Conservation (phyloP, 305 asterid species). For the Fraxinus paxiana region DNA sequence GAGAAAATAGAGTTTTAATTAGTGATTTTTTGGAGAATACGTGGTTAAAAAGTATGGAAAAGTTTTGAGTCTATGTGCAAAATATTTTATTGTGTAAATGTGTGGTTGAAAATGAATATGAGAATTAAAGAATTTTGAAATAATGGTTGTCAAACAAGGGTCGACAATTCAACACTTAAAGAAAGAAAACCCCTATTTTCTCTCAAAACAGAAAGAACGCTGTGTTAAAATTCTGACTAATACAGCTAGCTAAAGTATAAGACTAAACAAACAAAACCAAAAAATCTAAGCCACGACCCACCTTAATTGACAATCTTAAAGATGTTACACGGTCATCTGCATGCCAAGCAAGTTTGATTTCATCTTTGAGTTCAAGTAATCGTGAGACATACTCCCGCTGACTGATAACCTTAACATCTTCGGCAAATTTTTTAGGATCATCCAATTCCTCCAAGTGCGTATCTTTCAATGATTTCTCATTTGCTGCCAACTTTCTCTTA, state of each 20-base stretch:
- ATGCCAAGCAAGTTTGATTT: constrained; percentile 66
- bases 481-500: constrained; percentile 35
- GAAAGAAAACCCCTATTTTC: background rate
- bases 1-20: too few relatives aligned
- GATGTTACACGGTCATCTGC: constrained; percentile 70
- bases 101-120: too few relatives aligned
- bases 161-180: background rate
- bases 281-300: constrained; percentile 20
- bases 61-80: too few relatives aligned
- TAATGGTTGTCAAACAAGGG: too few relatives aligned
- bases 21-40: too few relatives aligned
- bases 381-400: constrained; percentile 65
- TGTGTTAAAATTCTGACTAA: background rate
- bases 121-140: too few relatives aligned
- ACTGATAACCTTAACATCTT: constrained; percentile 48
- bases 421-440: constrained; percentile 48
- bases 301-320: constrained; percentile 77
- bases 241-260: constrained; percentile 15
- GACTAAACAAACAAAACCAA: background rate
- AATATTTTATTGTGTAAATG: too few relatives aligned
- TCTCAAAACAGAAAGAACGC: constrained; percentile 2
- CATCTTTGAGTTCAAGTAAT: constrained; percentile 63
- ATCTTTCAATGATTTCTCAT: constrained; percentile 45
- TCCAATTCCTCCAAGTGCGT: constrained; percentile 53
- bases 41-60: too few relatives aligned